Evolutionary conservation across 768 basidiomycete species (phyloP).

Genomic region (Pisolithus sp.): DNA sequence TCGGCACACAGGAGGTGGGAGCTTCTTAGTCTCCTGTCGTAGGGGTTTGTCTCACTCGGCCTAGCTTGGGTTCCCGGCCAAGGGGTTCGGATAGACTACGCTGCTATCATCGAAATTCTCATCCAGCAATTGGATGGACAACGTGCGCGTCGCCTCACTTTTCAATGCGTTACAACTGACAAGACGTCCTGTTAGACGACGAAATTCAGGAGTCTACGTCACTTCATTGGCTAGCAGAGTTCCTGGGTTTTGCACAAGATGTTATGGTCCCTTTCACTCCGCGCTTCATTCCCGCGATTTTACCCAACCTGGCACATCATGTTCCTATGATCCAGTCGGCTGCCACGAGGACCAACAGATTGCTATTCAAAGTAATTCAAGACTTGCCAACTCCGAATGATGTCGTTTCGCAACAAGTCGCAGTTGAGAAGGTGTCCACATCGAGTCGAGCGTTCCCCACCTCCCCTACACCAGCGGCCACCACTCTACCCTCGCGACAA

Average conservation of each 20-base stretch:
- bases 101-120: conserved; percentile 88
- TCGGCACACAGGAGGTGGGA: conserved; percentile 59
- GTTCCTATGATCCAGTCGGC: conserved; percentile 82
- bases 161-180: conserved; percentile 1
- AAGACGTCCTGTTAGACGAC: conserved; percentile 45
- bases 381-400: conserved; percentile 71
- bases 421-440: conserved; percentile 25
- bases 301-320: conserved; percentile 93
- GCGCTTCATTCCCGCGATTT: conserved; percentile 83
- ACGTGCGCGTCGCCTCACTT: conserved; percentile 45
- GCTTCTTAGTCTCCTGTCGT: background rate
- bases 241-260: conserved; percentile 80
- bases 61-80: conserved; percentile 89
- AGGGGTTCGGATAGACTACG: conserved; percentile 86
- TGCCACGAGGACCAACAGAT: conserved; percentile 81
- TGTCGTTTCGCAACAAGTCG: conserved; percentile 18
- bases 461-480: conserved; percentile 51
- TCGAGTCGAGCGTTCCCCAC: conserved; percentile 34
- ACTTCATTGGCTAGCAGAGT: conserved; percentile 89
- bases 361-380: conserved; percentile 80
- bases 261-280: conserved; percentile 95
- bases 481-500: conserved; percentile 44
- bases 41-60: conserved; percentile 3
- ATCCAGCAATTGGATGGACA: conserved; percentile 79
- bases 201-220: conserved; percentile 94